A percentile compares a stretch with the other conserved stretches of the same genome.
phyloP scores from a whole-genome alignment of 176 grass and related monocot genomes.

The Rhynchospora breviuscula region DNA sequence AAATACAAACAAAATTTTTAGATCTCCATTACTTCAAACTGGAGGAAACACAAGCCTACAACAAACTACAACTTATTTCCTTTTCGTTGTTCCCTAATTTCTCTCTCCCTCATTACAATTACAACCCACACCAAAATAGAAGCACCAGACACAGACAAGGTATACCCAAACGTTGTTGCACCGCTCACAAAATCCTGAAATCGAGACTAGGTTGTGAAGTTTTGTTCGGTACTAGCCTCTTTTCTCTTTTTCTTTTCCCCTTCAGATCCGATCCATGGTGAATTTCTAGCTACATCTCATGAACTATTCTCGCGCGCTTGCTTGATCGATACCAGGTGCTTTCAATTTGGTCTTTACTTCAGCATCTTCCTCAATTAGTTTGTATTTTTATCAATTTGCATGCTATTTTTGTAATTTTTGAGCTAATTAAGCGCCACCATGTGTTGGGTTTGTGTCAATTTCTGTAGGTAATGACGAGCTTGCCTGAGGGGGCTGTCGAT shows the following conservation, averaged over 20 bases:
- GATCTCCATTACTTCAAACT: neutral
- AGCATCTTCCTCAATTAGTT: neutral
- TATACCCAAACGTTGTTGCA: neutral
- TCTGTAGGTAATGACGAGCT: conserved; percentile 83
- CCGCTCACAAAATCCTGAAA: neutral
- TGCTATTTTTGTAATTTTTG: neutral
- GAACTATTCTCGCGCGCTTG: neutral
- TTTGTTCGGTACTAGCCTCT: neutral
- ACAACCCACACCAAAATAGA: neutral
- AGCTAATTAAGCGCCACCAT: neutral
- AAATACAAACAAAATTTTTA: neutral
- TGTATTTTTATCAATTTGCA: neutral
- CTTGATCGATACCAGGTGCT: conserved; percentile 17
- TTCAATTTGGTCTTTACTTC: neutral
- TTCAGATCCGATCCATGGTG: neutral
- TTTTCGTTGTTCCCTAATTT: neutral
- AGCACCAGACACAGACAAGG: neutral
- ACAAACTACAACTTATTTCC: neutral
- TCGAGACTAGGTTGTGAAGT: neutral
- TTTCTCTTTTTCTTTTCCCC: neutral
- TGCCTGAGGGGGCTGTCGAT: conserved; percentile 43
- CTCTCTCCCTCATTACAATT: neutral
- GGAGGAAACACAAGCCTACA: neutral
- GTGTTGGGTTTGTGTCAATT: neutral
- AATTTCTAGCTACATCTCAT: conserved; percentile 2